Conservation (phyloP, 441 rosid genomes). For the Corymbia citriodora region DNA sequence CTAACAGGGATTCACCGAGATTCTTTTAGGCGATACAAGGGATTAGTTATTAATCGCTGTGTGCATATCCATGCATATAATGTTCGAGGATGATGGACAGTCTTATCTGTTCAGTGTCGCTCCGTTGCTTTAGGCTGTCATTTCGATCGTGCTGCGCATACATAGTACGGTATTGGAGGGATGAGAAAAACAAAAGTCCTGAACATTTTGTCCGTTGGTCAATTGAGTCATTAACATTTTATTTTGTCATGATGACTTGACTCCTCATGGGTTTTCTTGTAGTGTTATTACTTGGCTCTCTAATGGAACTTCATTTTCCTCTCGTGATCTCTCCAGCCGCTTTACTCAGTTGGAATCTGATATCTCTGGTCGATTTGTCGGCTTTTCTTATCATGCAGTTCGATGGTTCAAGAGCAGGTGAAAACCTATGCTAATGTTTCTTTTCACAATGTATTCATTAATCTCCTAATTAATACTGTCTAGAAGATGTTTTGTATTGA, state of each 20-base stretch:
- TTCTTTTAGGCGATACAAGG: not conserved
- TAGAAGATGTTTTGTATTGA: not conserved
- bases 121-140: not conserved
- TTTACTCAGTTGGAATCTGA: conserved; percentile 38
- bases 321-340: conserved; percentile 27
- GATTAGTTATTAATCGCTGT: not conserved
- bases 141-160: not conserved
- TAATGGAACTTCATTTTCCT: not conserved
- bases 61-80: not conserved
- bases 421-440: not conserved
- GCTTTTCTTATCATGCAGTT: conserved; percentile 42
- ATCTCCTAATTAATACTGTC: not conserved
- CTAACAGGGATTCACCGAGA: not conserved
- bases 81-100: not conserved
- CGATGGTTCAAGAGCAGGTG: conserved; percentile 38
- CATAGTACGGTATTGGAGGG: not conserved
- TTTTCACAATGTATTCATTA: not conserved
- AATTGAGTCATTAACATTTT: not conserved
- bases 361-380: conserved; percentile 37
- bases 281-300: not conserved
- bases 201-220: not conserved
- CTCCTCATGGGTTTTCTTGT: not conserved
- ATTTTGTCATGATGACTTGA: not conserved
- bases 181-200: not conserved
- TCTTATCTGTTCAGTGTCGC: not conserved